Evolutionary conservation across 129 eudicot genomes (phyloP).

Genomic region (Saussurea involucrata): DNA sequence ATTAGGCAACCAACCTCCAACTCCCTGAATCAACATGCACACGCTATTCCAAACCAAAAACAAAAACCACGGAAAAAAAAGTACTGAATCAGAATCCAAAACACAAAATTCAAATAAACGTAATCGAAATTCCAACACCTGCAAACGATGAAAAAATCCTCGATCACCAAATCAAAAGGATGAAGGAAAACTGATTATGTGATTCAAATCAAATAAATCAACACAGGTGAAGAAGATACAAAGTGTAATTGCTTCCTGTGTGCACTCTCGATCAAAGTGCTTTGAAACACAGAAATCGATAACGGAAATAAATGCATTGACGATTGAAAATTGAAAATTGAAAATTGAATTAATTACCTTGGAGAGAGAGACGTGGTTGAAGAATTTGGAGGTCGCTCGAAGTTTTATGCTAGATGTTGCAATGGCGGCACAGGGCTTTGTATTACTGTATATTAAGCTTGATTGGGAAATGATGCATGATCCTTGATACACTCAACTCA

Average conservation of each 20-base stretch:
- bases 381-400: neutral
- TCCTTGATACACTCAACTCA: neutral
- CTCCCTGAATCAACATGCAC: constrained; percentile 8
- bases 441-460: neutral
- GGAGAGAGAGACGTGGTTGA: constrained; percentile 16
- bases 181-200: neutral
- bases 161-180: constrained; percentile 3
- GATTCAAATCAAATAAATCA: neutral
- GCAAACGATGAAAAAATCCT: neutral
- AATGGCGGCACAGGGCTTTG: constrained; percentile 14
- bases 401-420: constrained; percentile 23
- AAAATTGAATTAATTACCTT: constrained; percentile 24
- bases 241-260: neutral
- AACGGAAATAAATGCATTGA: constrained; percentile 13
- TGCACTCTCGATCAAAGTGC: neutral
- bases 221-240: neutral
- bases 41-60: neutral
- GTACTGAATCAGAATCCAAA: neutral
- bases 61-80: neutral
- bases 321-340: constrained; percentile 12
- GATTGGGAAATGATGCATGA: constrained; percentile 8
- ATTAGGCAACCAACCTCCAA: constrained; percentile 8
- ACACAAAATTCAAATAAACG: constrained; percentile 2
- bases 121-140: neutral
- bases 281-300: constrained; percentile 2